These are phyloP conservation scores for Linnemannia elongata DNA, from an alignment of 192 early-diverging fungal species.

Conservation along the genomic window DNA sequence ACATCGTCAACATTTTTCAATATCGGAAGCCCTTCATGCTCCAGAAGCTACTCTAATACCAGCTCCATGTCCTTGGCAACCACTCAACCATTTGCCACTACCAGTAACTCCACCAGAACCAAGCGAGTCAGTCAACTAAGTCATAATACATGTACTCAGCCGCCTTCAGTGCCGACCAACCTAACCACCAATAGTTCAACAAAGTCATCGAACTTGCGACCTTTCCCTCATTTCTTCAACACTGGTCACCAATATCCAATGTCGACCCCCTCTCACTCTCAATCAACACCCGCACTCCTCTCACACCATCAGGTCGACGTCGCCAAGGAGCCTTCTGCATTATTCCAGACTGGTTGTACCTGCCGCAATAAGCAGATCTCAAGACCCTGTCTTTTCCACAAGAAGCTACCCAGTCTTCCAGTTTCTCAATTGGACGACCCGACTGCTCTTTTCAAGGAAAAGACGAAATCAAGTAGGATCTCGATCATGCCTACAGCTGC, in stretches of 20 bases:
- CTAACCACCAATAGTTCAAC: not conserved
- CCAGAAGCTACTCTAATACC: not conserved
- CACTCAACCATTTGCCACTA: not conserved
- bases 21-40: not conserved
- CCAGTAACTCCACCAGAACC: not conserved
- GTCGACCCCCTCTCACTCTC: not conserved
- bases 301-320: not conserved
- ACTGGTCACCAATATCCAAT: not conserved
- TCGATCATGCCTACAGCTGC: not conserved
- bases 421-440: not conserved
- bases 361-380: not conserved
- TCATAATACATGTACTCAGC: not conserved
- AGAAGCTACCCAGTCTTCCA: slow-evolving; percentile 2
- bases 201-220: not conserved
- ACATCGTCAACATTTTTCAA: not conserved
- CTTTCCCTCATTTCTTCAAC: not conserved
- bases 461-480: not conserved
- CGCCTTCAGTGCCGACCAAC: not conserved
- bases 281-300: not conserved
- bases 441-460: not conserved
- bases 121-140: not conserved
- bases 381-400: slow-evolving; percentile 6
- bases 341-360: not conserved
- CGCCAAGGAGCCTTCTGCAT: not conserved
- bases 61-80: not conserved